These are phyloP conservation scores for Fusarium sp. DNA, from an alignment of 2,329 filamentous ascomycete genomes.

Conservation along the genomic window DNA sequence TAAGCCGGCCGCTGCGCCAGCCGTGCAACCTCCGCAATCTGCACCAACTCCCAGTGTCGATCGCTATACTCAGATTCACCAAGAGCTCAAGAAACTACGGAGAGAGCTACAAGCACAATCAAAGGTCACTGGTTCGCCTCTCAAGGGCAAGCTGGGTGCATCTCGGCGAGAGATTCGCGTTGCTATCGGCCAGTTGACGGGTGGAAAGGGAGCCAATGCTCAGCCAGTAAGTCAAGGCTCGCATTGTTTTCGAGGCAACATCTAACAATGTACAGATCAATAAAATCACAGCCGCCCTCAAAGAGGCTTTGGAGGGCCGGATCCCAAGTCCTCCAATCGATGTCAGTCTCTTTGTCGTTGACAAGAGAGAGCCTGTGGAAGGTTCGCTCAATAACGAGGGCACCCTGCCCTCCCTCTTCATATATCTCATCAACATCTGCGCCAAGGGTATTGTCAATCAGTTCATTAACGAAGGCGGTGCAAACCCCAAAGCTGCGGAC, in stretches of 20 bases:
- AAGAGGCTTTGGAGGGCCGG: conserved; percentile 60
- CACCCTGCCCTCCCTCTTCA: conserved; percentile 69
- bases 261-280: conserved; percentile 45
- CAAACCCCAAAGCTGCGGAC: conserved; percentile 73
- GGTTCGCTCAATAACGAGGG: conserved; percentile 61
- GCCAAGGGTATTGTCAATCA: conserved; percentile 77
- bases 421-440: conserved; percentile 81
- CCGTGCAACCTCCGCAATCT: conserved; percentile 18
- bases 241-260: neutral
- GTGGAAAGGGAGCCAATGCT: conserved; percentile 68
- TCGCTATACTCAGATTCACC: conserved; percentile 68
- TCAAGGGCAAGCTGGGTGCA: conserved; percentile 75
- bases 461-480: conserved; percentile 71
- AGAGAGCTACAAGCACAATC: conserved; percentile 68
- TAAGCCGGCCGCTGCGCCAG: conserved; percentile 24
- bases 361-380: conserved; percentile 57
- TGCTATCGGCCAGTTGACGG: conserved; percentile 76
- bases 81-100: conserved; percentile 72
- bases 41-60: conserved; percentile 45
- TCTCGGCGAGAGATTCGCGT: conserved; percentile 76
- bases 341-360: conserved; percentile 62
- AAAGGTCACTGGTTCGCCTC: conserved; percentile 54
- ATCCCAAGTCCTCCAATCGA: conserved; percentile 64
- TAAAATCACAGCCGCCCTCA: conserved; percentile 55
- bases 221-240: conserved; percentile 48